These are phyloP conservation scores for Hymenoscyphus salicellus DNA, from an alignment of 2,329 filamentous ascomycete species.

Conservation along the genomic window DNA sequence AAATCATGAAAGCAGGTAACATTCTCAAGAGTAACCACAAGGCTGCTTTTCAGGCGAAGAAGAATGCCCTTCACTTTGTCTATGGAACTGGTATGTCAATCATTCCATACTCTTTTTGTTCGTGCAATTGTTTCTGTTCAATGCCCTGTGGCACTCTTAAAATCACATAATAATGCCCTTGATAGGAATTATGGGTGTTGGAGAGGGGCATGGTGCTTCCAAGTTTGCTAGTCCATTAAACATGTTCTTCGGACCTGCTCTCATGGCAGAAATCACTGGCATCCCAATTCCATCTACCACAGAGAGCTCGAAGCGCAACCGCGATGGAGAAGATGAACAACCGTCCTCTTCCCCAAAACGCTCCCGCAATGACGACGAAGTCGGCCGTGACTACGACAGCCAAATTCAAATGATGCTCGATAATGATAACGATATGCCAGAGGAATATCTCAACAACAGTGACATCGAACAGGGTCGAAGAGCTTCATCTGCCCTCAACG, in stretches of 20 bases:
- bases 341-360: constrained; percentile 38
- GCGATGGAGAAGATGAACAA: constrained; percentile 21
- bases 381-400: constrained; percentile 36
- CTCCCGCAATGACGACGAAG: constrained; percentile 37
- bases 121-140: neutral
- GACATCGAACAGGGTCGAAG: constrained; percentile 69
- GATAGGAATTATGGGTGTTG: constrained; percentile 48
- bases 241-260: constrained; percentile 54
- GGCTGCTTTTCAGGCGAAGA: constrained; percentile 50
- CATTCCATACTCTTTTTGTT: neutral
- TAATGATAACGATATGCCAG: constrained; percentile 36
- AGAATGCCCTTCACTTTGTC: constrained; percentile 61
- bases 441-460: constrained; percentile 33
- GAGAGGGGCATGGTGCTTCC: constrained; percentile 43
- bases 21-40: constrained; percentile 45
- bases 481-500: constrained; percentile 61
- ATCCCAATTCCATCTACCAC: neutral
- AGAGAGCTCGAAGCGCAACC: constrained; percentile 21
- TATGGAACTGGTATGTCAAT: constrained; percentile 46
- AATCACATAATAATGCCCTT: neutral
- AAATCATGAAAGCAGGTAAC: constrained; percentile 55
- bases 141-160: neutral
- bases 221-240: constrained; percentile 48
- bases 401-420: constrained; percentile 41
- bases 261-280: constrained; percentile 42